Conservation (phyloP, 2,329 filamentous ascomycete genomes). For the Talaromyces sp. region DNA sequence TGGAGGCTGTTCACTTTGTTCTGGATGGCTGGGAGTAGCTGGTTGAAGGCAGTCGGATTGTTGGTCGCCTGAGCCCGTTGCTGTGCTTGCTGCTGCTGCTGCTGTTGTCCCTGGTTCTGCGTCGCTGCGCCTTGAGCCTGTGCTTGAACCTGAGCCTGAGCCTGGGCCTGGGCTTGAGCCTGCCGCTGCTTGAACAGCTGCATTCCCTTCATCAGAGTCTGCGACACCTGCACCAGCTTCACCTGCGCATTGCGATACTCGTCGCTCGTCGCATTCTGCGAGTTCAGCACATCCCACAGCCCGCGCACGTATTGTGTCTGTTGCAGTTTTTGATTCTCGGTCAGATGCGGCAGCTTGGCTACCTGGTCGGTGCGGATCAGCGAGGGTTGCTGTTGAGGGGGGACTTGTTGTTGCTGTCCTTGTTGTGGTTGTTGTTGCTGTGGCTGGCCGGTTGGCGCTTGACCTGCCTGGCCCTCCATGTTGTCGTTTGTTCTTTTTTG, state of each 20-base stretch:
- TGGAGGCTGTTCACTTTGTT: conserved; percentile 39
- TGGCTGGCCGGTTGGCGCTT: conserved; percentile 14
- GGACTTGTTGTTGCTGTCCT: conserved; percentile 22
- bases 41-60: conserved; percentile 34
- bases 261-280: conserved; percentile 40
- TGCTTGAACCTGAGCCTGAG: conserved; percentile 16
- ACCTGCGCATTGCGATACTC: conserved; percentile 47
- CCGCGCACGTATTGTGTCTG: conserved; percentile 49
- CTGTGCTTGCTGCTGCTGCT: conserved; percentile 24
- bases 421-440: conserved; percentile 2
- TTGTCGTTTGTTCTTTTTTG: not conserved
- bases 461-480: conserved; percentile 11
- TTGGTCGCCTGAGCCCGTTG: conserved; percentile 24
- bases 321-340: conserved; percentile 49
- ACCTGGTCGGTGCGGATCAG: conserved; percentile 50
- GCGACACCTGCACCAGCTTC: conserved; percentile 47
- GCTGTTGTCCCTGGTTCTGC: conserved; percentile 18
- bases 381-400: conserved; percentile 36
- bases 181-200: conserved; percentile 39
- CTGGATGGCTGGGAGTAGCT: conserved; percentile 41
- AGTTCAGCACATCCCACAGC: conserved; percentile 50
- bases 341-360: conserved; percentile 47
- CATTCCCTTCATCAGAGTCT: conserved; percentile 47
- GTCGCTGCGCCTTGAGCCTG: conserved; percentile 21
- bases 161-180: conserved; percentile 16